A percentile compares a stretch with the other conserved stretches of the same genome.
Evolutionary conservation across 2,329 filamentous ascomycete genomes (phyloP).

Genomic region (Cladosporium velox): DNA sequence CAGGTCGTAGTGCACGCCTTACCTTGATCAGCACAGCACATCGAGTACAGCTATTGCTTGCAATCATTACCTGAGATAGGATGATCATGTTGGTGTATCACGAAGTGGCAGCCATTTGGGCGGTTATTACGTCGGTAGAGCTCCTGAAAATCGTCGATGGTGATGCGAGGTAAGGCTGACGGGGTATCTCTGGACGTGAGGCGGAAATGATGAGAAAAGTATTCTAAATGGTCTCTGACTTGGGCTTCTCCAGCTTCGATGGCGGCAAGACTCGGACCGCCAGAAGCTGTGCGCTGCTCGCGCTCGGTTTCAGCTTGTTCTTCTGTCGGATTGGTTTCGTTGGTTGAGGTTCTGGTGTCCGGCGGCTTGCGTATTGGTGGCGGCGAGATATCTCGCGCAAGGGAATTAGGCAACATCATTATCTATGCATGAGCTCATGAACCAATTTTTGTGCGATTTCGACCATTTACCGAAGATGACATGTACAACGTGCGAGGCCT

Average conservation of each 20-base stretch:
- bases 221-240: slow-evolving; percentile 51
- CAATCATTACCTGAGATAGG: slow-evolving; percentile 58
- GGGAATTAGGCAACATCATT: slow-evolving; percentile 25
- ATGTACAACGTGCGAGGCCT: background rate
- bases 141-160: slow-evolving; percentile 45
- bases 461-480: background rate
- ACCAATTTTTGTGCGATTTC: background rate
- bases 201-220: slow-evolving; percentile 49
- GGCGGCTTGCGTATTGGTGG: slow-evolving; percentile 31
- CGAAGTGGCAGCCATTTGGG: slow-evolving; percentile 55
- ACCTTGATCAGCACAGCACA: slow-evolving; percentile 24
- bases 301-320: background rate
- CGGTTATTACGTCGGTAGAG: slow-evolving; percentile 53
- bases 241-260: slow-evolving; percentile 55
- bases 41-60: background rate
- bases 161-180: slow-evolving; percentile 37
- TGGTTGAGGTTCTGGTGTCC: background rate
- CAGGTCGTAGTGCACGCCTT: slow-evolving; percentile 58
- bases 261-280: slow-evolving; percentile 40
- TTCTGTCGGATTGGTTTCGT: background rate
- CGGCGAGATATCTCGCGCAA: slow-evolving; percentile 35
- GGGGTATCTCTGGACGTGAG: slow-evolving; percentile 29
- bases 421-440: background rate
- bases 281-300: background rate
- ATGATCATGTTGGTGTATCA: slow-evolving; percentile 74